Evolutionary conservation across 768 basidiomycete species (phyloP).

Genomic region (Calocybe indica): DNA sequence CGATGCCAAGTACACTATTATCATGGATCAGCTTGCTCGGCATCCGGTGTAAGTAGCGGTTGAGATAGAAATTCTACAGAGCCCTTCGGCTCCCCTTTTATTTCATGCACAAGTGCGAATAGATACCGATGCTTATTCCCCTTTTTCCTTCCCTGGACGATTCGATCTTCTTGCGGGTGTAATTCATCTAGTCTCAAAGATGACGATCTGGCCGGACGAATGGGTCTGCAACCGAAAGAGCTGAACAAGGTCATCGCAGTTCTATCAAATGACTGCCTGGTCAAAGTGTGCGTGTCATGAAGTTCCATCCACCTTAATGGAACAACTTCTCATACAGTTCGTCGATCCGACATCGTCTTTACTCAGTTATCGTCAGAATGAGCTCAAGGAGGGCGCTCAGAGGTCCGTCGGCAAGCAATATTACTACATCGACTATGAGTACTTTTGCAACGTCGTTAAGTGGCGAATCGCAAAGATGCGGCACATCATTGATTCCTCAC

Average conservation of each 20-base stretch:
- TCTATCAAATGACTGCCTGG: constrained; percentile 70
- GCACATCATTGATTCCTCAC: constrained; percentile 78
- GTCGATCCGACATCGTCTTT: background rate
- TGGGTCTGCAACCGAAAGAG: constrained; percentile 87
- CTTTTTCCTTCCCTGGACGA: constrained; percentile 11
- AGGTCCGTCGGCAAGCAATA: constrained; percentile 87
- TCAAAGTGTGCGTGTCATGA: constrained; percentile 56
- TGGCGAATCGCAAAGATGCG: constrained; percentile 96
- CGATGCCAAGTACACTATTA: constrained; percentile 85
- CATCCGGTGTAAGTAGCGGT: constrained; percentile 86
- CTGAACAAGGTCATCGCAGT: constrained; percentile 85
- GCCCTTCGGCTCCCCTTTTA: constrained; percentile 8
- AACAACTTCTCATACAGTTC: background rate
- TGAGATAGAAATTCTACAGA: constrained; percentile 12
- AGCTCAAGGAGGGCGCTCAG: constrained; percentile 85
- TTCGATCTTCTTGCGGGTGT: constrained; percentile 13
- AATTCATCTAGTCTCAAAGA: constrained; percentile 70
- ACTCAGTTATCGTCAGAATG: constrained; percentile 80
- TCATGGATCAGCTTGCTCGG: constrained; percentile 90
- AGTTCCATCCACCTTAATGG: background rate
- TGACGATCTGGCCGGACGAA: constrained; percentile 86
- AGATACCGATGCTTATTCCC: constrained; percentile 12
- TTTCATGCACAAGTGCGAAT: too few relatives aligned
- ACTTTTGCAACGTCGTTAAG: constrained; percentile 96
- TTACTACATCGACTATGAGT: constrained; percentile 94